phyloP scores from a whole-genome alignment of 2,329 filamentous ascomycete species.

The Penicillium janthinellum region DNA sequence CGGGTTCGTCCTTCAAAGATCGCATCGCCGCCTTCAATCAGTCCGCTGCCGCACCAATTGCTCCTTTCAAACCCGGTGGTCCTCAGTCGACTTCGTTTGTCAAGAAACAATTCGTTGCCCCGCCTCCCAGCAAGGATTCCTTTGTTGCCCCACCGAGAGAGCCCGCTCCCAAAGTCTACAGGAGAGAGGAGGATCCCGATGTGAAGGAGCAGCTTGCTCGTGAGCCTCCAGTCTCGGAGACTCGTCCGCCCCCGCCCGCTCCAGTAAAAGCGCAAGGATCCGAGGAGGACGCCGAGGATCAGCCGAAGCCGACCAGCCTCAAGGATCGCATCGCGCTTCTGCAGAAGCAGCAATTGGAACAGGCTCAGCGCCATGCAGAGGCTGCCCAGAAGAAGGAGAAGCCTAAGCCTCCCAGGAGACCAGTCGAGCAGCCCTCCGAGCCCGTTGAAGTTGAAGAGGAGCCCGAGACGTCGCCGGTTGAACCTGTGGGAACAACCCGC shows the following conservation, averaged over 20 bases:
- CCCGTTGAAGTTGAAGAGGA: conserved; percentile 27
- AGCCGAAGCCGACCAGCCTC: conserved; percentile 86
- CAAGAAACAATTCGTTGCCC: conserved; percentile 95
- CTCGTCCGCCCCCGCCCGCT: conserved; percentile 28
- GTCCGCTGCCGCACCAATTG: conserved; percentile 75
- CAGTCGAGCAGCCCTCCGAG: conserved; percentile 47
- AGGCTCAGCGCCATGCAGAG: conserved; percentile 79
- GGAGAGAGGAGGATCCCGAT: conserved; percentile 79
- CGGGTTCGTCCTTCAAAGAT: conserved; percentile 80
- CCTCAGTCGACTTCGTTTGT: conserved; percentile 69
- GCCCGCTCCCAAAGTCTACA: conserved; percentile 74
- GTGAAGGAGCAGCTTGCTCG: conserved; percentile 36
- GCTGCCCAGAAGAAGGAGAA: conserved; percentile 82
- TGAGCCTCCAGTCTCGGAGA: conserved; percentile 40
- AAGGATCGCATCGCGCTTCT: conserved; percentile 94
- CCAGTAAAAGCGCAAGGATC: conserved; percentile 45
- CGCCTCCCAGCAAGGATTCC: conserved; percentile 88
- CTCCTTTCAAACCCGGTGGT: conserved; percentile 83
- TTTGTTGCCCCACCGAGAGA: conserved; percentile 78
- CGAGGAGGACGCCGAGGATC: conserved; percentile 66
- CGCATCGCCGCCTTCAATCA: conserved; percentile 98
- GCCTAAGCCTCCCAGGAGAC: conserved; percentile 72
- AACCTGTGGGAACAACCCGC: conserved; percentile 36
- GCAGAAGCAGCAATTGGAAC: conserved; percentile 91
- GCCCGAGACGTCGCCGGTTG: conserved; percentile 34